These are phyloP conservation scores for Sclerospora graminicola DNA, from an alignment of 352 stramenopile species.

Conservation along the genomic window DNA sequence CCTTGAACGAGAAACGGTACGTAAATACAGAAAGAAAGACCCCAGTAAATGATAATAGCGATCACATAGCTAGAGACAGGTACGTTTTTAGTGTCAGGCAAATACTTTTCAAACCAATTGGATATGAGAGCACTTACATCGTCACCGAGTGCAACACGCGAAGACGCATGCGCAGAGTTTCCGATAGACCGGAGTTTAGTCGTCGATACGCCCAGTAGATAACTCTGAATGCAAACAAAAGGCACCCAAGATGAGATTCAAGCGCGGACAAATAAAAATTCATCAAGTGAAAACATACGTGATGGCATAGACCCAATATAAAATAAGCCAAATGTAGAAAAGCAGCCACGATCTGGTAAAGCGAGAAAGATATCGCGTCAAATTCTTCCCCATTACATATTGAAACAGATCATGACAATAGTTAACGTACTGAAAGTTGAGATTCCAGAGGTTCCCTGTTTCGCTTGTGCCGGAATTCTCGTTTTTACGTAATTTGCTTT, in stretches of 20 bases:
- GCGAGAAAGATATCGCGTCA: neutral
- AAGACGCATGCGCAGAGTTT: conserved; percentile 78
- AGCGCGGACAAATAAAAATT: neutral
- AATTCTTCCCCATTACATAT: neutral
- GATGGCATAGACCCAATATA: conserved; percentile 81
- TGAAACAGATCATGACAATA: neutral
- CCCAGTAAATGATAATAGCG: conserved; percentile 88
- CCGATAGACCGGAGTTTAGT: conserved; percentile 66
- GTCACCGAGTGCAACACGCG: conserved; percentile 82
- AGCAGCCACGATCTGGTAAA: conserved; percentile 57
- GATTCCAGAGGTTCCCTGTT: conserved; percentile 64
- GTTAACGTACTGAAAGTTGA: conserved; percentile 66
- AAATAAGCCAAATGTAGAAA: conserved; percentile 83
- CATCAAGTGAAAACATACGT: conserved; percentile 24
- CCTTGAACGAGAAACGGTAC: conserved; percentile 74
- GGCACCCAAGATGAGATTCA: neutral
- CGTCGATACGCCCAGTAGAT: conserved; percentile 81
- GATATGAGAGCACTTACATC: conserved; percentile 37
- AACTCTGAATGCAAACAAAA: conserved; percentile 23
- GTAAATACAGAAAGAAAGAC: conserved; percentile 76
- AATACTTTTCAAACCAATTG: neutral
- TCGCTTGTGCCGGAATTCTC: conserved; percentile 13
- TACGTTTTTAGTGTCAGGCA: neutral
- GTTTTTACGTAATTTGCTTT: conserved; percentile 34
- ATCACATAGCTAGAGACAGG: conserved; percentile 64